These are phyloP conservation scores for Petunia axillaris DNA, from an alignment of 257 asterid species.

Conservation along the genomic window DNA sequence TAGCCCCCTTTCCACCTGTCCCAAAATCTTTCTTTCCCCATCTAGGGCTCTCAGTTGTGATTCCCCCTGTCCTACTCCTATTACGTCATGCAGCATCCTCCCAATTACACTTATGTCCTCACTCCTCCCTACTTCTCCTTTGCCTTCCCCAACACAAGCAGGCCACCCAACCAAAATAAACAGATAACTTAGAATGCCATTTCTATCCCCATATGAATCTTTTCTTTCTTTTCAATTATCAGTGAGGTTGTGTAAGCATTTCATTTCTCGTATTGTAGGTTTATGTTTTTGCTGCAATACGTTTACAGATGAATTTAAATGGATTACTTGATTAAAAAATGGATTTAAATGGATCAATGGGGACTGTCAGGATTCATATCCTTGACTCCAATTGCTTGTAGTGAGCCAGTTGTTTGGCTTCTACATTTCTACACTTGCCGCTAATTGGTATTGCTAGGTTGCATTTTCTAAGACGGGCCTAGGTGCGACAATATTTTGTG, in stretches of 20 bases:
- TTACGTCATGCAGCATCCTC: slow-evolving; percentile 20
- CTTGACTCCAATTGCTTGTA: no score
- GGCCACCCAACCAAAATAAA: not conserved
- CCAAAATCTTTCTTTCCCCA: not conserved
- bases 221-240: not conserved
- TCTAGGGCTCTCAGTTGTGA: no score
- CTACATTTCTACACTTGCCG: not conserved
- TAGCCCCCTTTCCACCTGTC: not conserved
- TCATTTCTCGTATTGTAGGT: not conserved
- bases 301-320: no score
- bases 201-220: not conserved
- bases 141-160: slow-evolving; percentile 2
- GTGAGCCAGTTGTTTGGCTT: not conserved
- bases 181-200: slow-evolving; percentile 16
- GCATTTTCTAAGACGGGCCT: not conserved
- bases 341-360: no score
- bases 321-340: no score
- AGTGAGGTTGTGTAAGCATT: slow-evolving; percentile 11
- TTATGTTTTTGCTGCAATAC: not conserved
- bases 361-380: no score
- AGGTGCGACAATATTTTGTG: not conserved
- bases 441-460: slow-evolving; percentile 8
- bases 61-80: not conserved
- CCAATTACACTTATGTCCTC: not conserved
- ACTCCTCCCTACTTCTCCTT: slow-evolving; percentile 18